Base-by-base conservation (phyloP, 257 asterid species). In the Rehmannia glutinosa region DNA sequence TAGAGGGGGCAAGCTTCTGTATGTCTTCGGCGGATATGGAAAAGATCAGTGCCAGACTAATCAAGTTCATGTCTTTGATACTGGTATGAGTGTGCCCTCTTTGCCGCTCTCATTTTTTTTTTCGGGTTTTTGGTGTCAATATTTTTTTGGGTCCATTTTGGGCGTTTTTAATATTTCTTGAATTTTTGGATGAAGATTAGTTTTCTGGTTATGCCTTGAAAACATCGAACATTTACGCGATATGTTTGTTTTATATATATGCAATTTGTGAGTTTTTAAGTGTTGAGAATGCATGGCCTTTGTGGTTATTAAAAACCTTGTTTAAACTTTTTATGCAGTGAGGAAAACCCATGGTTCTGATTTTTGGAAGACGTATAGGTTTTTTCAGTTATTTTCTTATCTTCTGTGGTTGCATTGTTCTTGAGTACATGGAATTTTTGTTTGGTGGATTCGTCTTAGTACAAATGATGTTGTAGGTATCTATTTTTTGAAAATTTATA, bases 1-100 rank as follows among this genome's bases (percentile, higher is more conserved):
- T 70, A 75, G 70, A 64, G 97, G 88, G 16, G 99, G 99, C 52
- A 87, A 77, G 77, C 88, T 91, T 82, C 88, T 94, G 66, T 94
- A 91, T 69, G 86, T 91, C n/a, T 85, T 94, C 73, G 99, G 98
- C 16, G 99, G 99, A 30, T 94, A 88, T 83, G 95, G 99, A 38
- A 82, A 86, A 64, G 83, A 85, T 71, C 86, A 89, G 71, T 76
- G 89, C 75, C 99, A 91, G 82, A 88, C 98, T 65, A 94, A 94
- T 78, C 78, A 76, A 78, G 90, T 94, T 84, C 96, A 91, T 73
- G 90, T 94, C 16, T 85, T 87, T 28, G 89, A 91, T 69, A 76
- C 96, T 71, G 95, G 99, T 94, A 25, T 20, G 73, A n/a, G n/a
- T n/a, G n/a, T n/a, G n/a, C n/a, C n/a, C n/a, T 64, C 6, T 54